Base-by-base conservation (phyloP, 1,284 basidiomycete genomes). In the Golubevia sp. region DNA sequence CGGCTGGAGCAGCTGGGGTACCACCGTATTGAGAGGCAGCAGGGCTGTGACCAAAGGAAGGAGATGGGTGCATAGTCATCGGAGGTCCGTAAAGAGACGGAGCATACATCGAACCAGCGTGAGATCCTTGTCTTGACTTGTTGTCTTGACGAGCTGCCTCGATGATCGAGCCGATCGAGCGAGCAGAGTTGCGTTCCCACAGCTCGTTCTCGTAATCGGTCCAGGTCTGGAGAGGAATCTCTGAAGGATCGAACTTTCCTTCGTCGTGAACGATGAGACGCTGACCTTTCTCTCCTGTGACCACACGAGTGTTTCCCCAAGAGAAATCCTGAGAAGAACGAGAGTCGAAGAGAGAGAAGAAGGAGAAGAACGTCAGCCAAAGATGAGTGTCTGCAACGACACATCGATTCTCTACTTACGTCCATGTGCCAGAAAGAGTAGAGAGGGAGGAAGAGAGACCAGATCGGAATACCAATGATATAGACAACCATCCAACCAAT, bases 391-490 rank as follows among this genome's bases (percentile, higher is more conserved):
- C 11, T 34, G 30, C 4, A 34, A 25, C 38, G 49, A 1, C 15
- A 55, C 26, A 8, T 38, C 26, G 15, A 49, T 15, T 57, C 30
- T 23, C 34, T 57, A 58, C 56, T 58, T 38, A 58, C 56, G 85
- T 98, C 96, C 95, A 98, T 98, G 73, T 88, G 90, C 96, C 95
- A 99, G 90, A 98, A 98, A 1, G 96, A 96, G 85, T 97, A 97
- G 21, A 97, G 86, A 0, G 95, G 96, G 49, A 98, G 88, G 85
- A 94, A 88, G 86, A 99, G 91, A 21, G 94, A 94, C 87, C 94
- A 95, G 56, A 89, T 89, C 2, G 93, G 93, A 70, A 96, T 93
- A 58, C 93, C 94, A 21, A 94, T 84, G 81, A 97, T 92, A 85
- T 97, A 97, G 86, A 97, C 61, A 51, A 96, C 79, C 93, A 97